Base-by-base conservation (phyloP, 495 filamentous ascomycete species). In the Podospora comata region DNA sequence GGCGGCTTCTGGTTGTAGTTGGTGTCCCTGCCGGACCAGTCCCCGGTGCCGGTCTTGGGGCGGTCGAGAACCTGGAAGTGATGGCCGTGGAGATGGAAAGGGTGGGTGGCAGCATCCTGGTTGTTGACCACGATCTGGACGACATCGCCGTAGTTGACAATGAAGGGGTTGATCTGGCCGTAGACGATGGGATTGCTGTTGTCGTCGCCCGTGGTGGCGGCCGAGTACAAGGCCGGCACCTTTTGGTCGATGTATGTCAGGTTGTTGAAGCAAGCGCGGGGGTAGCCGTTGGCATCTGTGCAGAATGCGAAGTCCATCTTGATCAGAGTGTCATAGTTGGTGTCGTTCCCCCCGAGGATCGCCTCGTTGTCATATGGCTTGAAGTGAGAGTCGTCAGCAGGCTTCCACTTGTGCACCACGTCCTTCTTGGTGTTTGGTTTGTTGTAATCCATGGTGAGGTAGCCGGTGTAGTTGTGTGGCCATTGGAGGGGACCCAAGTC, bases 41-140 rank as follows among this genome's bases (percentile, higher is more conserved):
- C 69, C 1, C 87, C 82, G 2, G 69, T 66, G 15, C 79, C 72
- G n/a, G 76, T 75, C 13, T 68, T 59, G 0, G 79, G 81, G 1
- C 90, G 86, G 28, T 80, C 78, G 48, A 92, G 75, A 5, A 92
- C 79, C 73, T 95, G 92, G 81, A 94, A 95, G 67, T 87, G 85
- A 79, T 96, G 93, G 1, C 92, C 93, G 82, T 96, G 72, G 3
- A 85, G 73, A 65, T 86, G 84, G 71, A 84, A 85, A 1, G 84
- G 84, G 69, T 83, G 82, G 5, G 73, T 86, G 32, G 89, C 90
- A 0, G 79, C 72, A 73, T 95, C 91, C 15, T 83, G 72, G 75
- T 95, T 97, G 82, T 96, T 95, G 30, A 96, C 68, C 11, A 95
- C 80, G 34, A 97, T 89, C 66, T 97, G 89, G 28, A 96, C 84